These are phyloP conservation scores for Hericium coralloides DNA, from an alignment of 768 basidiomycete species.

Conservation along the genomic window DNA sequence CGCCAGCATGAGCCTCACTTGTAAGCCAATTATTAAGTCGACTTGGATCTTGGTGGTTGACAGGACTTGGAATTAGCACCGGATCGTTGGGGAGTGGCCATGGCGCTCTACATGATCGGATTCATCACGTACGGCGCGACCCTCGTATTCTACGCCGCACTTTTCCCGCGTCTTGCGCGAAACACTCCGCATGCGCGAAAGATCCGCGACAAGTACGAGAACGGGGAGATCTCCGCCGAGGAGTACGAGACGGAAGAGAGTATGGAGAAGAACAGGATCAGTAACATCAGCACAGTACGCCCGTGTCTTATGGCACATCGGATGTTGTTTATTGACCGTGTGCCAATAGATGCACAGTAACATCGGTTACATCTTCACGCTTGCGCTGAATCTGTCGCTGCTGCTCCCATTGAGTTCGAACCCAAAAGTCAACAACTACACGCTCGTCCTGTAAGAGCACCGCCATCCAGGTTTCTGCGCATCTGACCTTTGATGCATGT, in stretches of 20 bases:
- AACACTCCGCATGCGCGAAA: slow-evolving; percentile 59
- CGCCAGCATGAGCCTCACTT: slow-evolving; percentile 62
- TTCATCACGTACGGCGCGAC: slow-evolving; percentile 77
- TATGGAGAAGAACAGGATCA: slow-evolving; percentile 76
- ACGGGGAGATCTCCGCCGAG: slow-evolving; percentile 47
- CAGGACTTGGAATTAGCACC: slow-evolving; percentile 32
- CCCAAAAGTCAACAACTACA: slow-evolving; percentile 66
- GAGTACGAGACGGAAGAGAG: slow-evolving; percentile 70
- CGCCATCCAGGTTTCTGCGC: not conserved
- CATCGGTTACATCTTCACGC: slow-evolving; percentile 59
- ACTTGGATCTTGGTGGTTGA: no score
- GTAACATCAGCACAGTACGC: slow-evolving; percentile 73
- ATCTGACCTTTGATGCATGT: not conserved
- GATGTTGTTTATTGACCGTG: not conserved
- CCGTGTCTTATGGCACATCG: not conserved
- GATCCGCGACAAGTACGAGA: slow-evolving; percentile 46
- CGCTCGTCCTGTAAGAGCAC: slow-evolving; percentile 48
- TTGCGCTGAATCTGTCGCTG: slow-evolving; percentile 60
- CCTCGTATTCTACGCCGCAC: slow-evolving; percentile 70
- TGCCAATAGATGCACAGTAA: slow-evolving; percentile 58
- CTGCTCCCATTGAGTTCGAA: slow-evolving; percentile 53
- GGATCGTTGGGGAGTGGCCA: slow-evolving; percentile 62
- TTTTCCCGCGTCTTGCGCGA: slow-evolving; percentile 73
- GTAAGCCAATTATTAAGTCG: slow-evolving; percentile 29
- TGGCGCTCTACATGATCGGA: slow-evolving; percentile 73